These are phyloP conservation scores for Hypericum androsaemum DNA, from an alignment of 345 rosid species.

Conservation along the genomic window DNA sequence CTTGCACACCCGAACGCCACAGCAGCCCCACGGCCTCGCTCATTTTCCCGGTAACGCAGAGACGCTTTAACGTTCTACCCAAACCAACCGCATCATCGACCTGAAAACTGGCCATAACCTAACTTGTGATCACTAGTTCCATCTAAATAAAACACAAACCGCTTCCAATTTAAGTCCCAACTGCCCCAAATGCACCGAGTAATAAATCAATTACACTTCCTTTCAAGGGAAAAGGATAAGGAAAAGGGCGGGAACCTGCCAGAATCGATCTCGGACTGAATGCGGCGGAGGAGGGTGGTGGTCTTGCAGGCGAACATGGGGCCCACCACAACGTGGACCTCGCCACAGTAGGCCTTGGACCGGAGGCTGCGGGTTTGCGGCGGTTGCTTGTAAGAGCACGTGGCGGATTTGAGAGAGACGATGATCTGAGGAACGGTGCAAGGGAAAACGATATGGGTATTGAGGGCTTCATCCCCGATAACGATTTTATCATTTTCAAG, in stretches of 20 bases:
- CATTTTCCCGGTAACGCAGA: slow-evolving; percentile 54
- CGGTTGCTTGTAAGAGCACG: slow-evolving; percentile 13
- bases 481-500: too few relatives aligned
- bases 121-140: neutral
- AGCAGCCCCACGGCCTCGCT: slow-evolving; percentile 55
- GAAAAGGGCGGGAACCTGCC: slow-evolving; percentile 68
- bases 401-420: slow-evolving; percentile 12
- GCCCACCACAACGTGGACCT: slow-evolving; percentile 70
- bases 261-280: slow-evolving; percentile 39
- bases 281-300: slow-evolving; percentile 55
- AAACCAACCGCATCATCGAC: slow-evolving; percentile 31
- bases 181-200: too few relatives aligned
- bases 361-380: slow-evolving; percentile 8
- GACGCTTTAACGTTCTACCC: slow-evolving; percentile 45
- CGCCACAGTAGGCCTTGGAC: slow-evolving; percentile 37
- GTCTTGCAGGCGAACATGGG: slow-evolving; percentile 74
- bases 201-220: too few relatives aligned
- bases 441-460: slow-evolving; percentile 10
- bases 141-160: too few relatives aligned
- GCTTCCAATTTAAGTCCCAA: too few relatives aligned
- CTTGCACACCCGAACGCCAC: slow-evolving; percentile 29
- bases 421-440: slow-evolving; percentile 9
- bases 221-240: too few relatives aligned
- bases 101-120: slow-evolving; percentile 61
- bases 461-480: slow-evolving; percentile 9